phyloP scores from a whole-genome alignment of 192 early-diverging fungal genomes.

The Gryganskiella cystojenkinii region DNA sequence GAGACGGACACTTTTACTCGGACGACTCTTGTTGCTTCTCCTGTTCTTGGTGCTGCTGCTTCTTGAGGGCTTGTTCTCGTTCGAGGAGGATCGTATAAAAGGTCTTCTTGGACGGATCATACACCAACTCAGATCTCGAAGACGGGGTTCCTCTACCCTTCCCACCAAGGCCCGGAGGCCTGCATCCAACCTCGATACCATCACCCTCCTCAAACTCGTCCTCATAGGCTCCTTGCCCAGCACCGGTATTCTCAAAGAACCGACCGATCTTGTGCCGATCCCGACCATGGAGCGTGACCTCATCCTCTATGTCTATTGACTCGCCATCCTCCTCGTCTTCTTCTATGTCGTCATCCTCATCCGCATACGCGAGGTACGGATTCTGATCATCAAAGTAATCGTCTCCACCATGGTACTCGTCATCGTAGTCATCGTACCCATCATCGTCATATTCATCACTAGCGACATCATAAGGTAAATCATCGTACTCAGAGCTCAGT shows the following conservation, averaged over 20 bases:
- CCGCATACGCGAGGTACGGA: slow-evolving; percentile 34
- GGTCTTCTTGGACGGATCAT: slow-evolving; percentile 21
- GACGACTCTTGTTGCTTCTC: background rate
- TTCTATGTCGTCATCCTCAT: slow-evolving; percentile 8
- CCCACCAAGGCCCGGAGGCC: slow-evolving; percentile 19
- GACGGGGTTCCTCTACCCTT: background rate
- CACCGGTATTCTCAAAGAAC: slow-evolving; percentile 26
- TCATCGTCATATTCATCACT: slow-evolving; percentile 50
- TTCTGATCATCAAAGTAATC: slow-evolving; percentile 33
- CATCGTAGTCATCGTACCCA: slow-evolving; percentile 21
- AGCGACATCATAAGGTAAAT: slow-evolving; percentile 40
- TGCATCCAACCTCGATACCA: slow-evolving; percentile 35
- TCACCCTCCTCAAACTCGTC: slow-evolving; percentile 45
- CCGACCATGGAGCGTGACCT: slow-evolving; percentile 33
- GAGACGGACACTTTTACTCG: no score
- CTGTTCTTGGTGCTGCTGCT: background rate
- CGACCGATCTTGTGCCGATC: slow-evolving; percentile 49
- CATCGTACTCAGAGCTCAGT: slow-evolving; percentile 14
- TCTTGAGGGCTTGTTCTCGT: slow-evolving; percentile 28
- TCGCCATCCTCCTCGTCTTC: slow-evolving; percentile 4
- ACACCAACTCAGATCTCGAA: background rate
- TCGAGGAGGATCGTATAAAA: slow-evolving; percentile 41
- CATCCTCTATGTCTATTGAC: slow-evolving; percentile 18
- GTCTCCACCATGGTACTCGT: background rate
- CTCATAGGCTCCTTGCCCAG: background rate